Conservation (phyloP, 495 filamentous ascomycete genomes). For the Hypoxylon trugodes region DNA sequence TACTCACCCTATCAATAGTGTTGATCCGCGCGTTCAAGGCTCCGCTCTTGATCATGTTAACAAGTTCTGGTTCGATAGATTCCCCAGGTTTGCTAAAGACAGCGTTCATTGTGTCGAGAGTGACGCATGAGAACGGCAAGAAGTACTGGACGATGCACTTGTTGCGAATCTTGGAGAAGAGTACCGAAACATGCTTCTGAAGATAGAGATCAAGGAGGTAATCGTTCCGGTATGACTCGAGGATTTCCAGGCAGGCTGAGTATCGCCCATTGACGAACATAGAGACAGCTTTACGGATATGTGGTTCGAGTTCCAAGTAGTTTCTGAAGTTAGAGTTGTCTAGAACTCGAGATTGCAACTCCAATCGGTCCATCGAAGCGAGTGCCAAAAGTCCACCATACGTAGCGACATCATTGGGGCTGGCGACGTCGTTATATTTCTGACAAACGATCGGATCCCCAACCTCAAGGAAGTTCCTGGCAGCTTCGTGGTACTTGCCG, state of each 20-base stretch:
- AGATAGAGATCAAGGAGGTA: constrained; percentile 92
- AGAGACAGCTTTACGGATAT: constrained; percentile 87
- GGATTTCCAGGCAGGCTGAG: constrained; percentile 78
- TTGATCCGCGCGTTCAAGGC: constrained; percentile 84
- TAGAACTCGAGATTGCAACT: constrained; percentile 78
- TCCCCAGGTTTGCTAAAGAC: constrained; percentile 66
- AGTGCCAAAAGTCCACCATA: constrained; percentile 93
- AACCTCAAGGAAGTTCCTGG: constrained; percentile 71
- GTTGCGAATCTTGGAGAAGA: constrained; percentile 78
- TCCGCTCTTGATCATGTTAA: constrained; percentile 75
- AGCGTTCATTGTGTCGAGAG: constrained; percentile 71
- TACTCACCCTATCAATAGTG: constrained; percentile 73
- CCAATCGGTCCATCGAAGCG: constrained; percentile 82
- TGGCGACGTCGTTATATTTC: constrained; percentile 75
- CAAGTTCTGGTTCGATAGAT: constrained; percentile 78
- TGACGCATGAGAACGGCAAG: constrained; percentile 79
- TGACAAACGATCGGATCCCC: constrained; percentile 60
- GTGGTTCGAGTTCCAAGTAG: constrained; percentile 92
- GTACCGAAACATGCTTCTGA: constrained; percentile 71
- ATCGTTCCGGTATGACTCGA: constrained; percentile 82
- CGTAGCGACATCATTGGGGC: constrained; percentile 86
- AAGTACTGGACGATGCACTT: constrained; percentile 95
- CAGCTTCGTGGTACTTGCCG: constrained; percentile 75
- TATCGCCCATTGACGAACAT: constrained; percentile 91
- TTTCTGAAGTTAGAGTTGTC: constrained; percentile 81